A percentile compares a stretch with the other conserved stretches of the same genome.
Conservation (phyloP, 805 yeast genomes). For the Wickerhamiella domercqiae region DNA sequence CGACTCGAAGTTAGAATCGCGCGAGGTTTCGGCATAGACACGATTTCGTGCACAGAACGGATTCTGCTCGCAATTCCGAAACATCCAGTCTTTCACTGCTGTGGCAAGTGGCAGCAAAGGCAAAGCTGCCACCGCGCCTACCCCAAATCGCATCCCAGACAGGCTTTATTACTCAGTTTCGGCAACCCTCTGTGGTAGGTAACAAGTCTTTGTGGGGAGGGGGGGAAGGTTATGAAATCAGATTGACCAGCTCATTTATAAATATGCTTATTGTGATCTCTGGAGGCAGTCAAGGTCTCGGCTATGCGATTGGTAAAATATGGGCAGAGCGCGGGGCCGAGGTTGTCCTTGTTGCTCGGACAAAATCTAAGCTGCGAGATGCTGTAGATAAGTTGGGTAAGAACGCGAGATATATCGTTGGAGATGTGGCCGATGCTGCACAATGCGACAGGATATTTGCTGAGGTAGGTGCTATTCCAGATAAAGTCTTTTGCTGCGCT, state of each 20-base stretch:
- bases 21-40: constrained; percentile 38
- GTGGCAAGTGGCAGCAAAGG: constrained; percentile 5
- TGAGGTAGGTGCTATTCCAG: constrained; percentile 35
- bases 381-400: constrained; percentile 34
- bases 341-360: constrained; percentile 66
- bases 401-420: constrained; percentile 30
- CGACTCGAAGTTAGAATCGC: constrained; percentile 29
- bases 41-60: constrained; percentile 78
- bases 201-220: too few species aligned
- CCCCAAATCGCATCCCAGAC: constrained; percentile 1
- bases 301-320: constrained; percentile 56
- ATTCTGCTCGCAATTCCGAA: constrained; percentile 62
- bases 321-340: constrained; percentile 41
- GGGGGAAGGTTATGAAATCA: constrained; percentile 1
- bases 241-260: background rate
- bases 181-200: too few species aligned
- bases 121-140: constrained; percentile 3
- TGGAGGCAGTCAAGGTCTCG: constrained; percentile 93
- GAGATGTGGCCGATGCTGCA: constrained; percentile 50
- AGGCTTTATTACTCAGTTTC: too few species aligned
- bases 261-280: constrained; percentile 49
- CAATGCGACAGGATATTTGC: constrained; percentile 34
- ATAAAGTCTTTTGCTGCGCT: constrained; percentile 70
- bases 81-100: constrained; percentile 27
- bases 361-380: constrained; percentile 38